Conservation (phyloP, 257 asterid genomes). For the Dorcoceras hygrometricum region DNA sequence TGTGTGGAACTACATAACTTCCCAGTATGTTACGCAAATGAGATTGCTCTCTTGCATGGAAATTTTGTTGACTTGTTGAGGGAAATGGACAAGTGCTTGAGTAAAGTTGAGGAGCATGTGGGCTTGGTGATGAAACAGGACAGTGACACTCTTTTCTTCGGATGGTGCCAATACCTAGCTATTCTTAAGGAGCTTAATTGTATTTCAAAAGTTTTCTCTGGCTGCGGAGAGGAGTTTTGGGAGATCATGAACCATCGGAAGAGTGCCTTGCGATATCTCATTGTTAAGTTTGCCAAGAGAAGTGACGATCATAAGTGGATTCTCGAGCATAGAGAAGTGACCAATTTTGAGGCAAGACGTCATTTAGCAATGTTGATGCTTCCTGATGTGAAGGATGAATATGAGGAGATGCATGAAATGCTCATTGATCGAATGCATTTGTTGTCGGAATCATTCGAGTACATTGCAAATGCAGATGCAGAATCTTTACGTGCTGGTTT, state of each 20-base stretch:
- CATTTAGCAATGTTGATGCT: constrained; percentile 77
- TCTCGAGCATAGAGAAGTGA: constrained; percentile 65
- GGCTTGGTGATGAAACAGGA: constrained; percentile 33
- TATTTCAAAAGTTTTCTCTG: constrained; percentile 53
- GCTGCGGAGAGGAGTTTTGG: constrained; percentile 65
- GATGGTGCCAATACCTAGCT: constrained; percentile 59
- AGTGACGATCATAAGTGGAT: constrained; percentile 75
- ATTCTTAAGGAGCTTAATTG: constrained; percentile 65
- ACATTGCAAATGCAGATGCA: constrained; percentile 60
- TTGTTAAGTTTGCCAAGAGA: constrained; percentile 66
- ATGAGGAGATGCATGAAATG: constrained; percentile 88
- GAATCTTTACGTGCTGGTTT: constrained; percentile 73
- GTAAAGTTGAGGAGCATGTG: constrained; percentile 48
- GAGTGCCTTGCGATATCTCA: constrained; percentile 54
- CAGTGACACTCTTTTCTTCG: constrained; percentile 32
- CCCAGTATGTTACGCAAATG: constrained; percentile 36
- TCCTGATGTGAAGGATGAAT: constrained; percentile 84
- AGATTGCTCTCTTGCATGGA: constrained; percentile 37
- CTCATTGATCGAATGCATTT: constrained; percentile 85
- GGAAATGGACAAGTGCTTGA: constrained; percentile 50
- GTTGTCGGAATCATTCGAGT: constrained; percentile 77
- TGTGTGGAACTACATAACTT: constrained; percentile 28
- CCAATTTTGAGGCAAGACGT: constrained; percentile 77
- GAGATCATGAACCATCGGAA: constrained; percentile 51
- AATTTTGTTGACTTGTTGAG: constrained; percentile 47